These are phyloP conservation scores for Solanum clarkiae DNA, from an alignment of 257 asterid genomes.

Conservation along the genomic window DNA sequence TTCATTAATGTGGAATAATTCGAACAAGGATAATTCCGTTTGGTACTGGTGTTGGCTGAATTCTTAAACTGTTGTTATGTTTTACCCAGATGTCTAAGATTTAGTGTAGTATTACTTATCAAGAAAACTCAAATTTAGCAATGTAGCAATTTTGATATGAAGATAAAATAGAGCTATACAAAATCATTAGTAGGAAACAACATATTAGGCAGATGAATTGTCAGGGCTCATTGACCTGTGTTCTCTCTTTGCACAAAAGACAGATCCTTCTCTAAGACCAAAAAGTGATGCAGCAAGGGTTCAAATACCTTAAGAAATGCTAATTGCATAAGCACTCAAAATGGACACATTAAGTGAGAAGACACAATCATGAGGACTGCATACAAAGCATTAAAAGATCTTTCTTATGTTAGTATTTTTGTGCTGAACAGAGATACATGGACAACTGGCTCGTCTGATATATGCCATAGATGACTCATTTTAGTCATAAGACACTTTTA, in stretches of 20 bases:
- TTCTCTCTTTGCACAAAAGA: background rate
- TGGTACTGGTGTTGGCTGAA: background rate
- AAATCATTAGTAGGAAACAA: background rate
- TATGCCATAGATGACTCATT: background rate
- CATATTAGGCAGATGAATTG: background rate
- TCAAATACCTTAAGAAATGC: background rate
- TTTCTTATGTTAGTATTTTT: background rate
- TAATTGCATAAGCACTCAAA: background rate
- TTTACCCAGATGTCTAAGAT: background rate
- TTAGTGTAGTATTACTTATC: background rate
- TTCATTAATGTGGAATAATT: background rate
- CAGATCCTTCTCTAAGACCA: background rate
- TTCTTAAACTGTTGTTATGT: background rate
- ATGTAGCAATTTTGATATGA: background rate
- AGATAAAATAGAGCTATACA: background rate
- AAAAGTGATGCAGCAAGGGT: background rate
- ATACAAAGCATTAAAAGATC: background rate
- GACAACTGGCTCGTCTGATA: background rate
- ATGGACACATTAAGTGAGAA: background rate
- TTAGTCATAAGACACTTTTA: background rate
- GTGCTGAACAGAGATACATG: background rate
- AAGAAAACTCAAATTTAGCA: background rate
- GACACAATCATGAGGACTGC: background rate
- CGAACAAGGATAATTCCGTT: background rate
- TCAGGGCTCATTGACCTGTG: background rate